Evolutionary conservation across 305 asterid genomes (phyloP).

Genomic region (Fraxinus greggii): DNA sequence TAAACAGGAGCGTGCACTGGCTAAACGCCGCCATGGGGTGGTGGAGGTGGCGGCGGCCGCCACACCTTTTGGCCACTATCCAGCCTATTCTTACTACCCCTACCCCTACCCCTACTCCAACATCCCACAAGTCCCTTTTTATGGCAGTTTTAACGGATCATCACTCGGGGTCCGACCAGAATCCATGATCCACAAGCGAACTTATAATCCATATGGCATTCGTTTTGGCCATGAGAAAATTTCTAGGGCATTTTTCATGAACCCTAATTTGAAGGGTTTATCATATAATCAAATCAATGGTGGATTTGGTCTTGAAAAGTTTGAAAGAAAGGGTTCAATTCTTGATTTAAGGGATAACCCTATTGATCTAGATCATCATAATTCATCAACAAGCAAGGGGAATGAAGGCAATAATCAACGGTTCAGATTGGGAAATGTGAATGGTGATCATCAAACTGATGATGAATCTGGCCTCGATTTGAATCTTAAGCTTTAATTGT

Average conservation of each 20-base stretch:
- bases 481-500: conserved; percentile 49
- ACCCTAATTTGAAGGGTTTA: conserved; percentile 22
- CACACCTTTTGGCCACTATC: conserved; percentile 32
- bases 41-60: conserved; percentile 26
- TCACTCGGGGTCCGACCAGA: conserved; percentile 38
- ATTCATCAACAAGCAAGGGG: conserved; percentile 3
- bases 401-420: conserved; percentile 14
- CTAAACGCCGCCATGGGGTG: conserved; percentile 43
- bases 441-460: conserved; percentile 3
- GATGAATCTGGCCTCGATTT: conserved; percentile 48
- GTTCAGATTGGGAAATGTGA: conserved; percentile 10
- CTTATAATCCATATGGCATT: conserved; percentile 23
- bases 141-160: conserved; percentile 31
- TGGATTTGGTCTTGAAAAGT: conserved; percentile 23
- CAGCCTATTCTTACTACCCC: conserved; percentile 41
- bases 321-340: conserved; percentile 19
- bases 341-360: conserved; percentile 24
- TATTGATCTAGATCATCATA: background rate
- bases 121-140: conserved; percentile 30
- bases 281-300: conserved; percentile 14
- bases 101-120: conserved; percentile 33
- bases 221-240: conserved; percentile 29
- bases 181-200: conserved; percentile 41
- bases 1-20: conserved; percentile 59
- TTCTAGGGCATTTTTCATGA: conserved; percentile 27